These are phyloP conservation scores for Microsporum ferrugineum DNA, from an alignment of 2,329 filamentous ascomycete species.

Conservation along the genomic window DNA sequence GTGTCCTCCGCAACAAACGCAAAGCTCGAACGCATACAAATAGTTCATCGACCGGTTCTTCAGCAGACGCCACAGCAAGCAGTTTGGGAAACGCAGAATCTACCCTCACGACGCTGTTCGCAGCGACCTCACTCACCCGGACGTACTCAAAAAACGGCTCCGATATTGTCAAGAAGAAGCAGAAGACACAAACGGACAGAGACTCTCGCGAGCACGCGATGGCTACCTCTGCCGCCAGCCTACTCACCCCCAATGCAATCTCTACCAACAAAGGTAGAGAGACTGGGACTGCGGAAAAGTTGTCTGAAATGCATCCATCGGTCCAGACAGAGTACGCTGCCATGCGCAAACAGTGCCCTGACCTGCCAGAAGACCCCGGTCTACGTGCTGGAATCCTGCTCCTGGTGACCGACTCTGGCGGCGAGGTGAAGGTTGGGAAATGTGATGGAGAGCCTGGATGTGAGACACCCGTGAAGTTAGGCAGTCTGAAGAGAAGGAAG, in stretches of 20 bases:
- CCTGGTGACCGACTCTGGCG: conserved; percentile 13
- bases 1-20: background rate
- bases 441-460: conserved; percentile 9
- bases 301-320: background rate
- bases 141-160: background rate
- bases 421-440: conserved; percentile 11
- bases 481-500: background rate
- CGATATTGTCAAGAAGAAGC: background rate
- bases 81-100: background rate
- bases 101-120: background rate
- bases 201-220: background rate
- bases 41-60: background rate
- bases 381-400: conserved; percentile 14
- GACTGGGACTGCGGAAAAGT: background rate
- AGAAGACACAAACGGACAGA: background rate
- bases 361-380: conserved; percentile 8
- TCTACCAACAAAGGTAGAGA: background rate
- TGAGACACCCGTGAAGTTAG: background rate
- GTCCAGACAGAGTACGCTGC: background rate
- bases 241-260: background rate
- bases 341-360: background rate
- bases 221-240: background rate
- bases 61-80: background rate
- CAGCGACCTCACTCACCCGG: background rate
- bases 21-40: background rate